Evolutionary conservation across 2,329 filamentous ascomycete genomes (phyloP).

Genomic region (Reticulascus tulasneorum): DNA sequence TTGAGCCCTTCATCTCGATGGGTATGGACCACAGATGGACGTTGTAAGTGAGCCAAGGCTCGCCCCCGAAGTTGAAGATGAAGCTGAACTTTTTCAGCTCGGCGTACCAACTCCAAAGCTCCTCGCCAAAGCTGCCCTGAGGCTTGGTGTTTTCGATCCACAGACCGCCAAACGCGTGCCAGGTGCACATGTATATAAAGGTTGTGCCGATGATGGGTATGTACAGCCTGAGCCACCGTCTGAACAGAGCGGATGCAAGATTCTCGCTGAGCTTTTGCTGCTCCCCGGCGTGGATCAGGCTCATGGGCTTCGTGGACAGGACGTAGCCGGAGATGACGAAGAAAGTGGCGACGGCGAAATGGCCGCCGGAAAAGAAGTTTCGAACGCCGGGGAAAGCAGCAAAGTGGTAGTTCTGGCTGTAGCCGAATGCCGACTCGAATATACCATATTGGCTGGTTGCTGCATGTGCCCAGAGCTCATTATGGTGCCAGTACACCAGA

Average conservation of each 20-base stretch:
- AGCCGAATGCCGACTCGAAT: slow-evolving; percentile 38
- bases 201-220: slow-evolving; percentile 51
- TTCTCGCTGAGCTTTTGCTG: slow-evolving; percentile 36
- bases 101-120: slow-evolving; percentile 45
- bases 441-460: slow-evolving; percentile 30
- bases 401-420: slow-evolving; percentile 43
- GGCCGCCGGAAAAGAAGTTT: slow-evolving; percentile 57
- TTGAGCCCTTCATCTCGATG: slow-evolving; percentile 59
- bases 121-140: slow-evolving; percentile 38
- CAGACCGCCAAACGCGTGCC: slow-evolving; percentile 27
- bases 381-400: slow-evolving; percentile 53
- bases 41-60: slow-evolving; percentile 41
- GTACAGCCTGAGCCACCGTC: slow-evolving; percentile 46
- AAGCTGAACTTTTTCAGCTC: slow-evolving; percentile 41
- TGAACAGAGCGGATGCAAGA: slow-evolving; percentile 43
- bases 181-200: slow-evolving; percentile 39
- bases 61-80: slow-evolving; percentile 34
- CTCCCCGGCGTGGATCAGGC: slow-evolving; percentile 41
- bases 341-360: slow-evolving; percentile 52
- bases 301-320: slow-evolving; percentile 45
- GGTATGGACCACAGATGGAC: slow-evolving; percentile 62
- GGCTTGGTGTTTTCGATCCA: slow-evolving; percentile 34
- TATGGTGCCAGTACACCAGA: slow-evolving; percentile 44
- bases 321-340: slow-evolving; percentile 58
- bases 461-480: slow-evolving; percentile 35